These are phyloP conservation scores for Lactifluus subvellereus DNA, from an alignment of 768 basidiomycete genomes.

Conservation along the genomic window DNA sequence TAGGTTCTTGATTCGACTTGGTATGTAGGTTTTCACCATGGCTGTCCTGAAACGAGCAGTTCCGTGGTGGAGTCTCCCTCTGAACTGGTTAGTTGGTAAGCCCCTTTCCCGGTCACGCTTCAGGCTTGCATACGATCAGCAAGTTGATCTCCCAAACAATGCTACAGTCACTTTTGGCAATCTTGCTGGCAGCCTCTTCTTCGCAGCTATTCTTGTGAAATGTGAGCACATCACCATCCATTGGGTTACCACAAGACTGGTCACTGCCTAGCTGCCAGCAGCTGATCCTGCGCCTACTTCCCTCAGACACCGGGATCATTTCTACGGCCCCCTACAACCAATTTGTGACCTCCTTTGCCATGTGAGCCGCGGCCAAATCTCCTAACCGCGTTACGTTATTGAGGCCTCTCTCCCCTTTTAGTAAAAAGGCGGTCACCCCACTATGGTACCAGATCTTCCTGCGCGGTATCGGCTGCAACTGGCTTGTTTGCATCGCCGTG, in stretches of 20 bases:
- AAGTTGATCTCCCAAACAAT: neutral
- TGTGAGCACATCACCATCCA: conserved; percentile 38
- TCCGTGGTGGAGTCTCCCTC: conserved; percentile 63
- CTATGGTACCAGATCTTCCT: conserved; percentile 70
- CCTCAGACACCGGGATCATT: conserved; percentile 52
- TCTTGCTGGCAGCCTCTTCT: conserved; percentile 62
- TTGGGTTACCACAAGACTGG: neutral
- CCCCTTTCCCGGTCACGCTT: neutral
- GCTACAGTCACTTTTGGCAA: conserved; percentile 60
- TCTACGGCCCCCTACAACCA: conserved; percentile 51
- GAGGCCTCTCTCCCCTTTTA: conserved; percentile 25
- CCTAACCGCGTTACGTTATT: neutral
- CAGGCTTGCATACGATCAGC: neutral
- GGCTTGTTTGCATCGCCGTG: conserved; percentile 66
- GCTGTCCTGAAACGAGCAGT: conserved; percentile 52
- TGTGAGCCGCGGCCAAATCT: conserved; percentile 39
- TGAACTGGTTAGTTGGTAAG: conserved; percentile 66
- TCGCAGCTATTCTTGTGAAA: conserved; percentile 57
- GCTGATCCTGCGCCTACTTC: neutral
- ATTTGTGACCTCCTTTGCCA: conserved; percentile 48
- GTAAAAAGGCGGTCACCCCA: conserved; percentile 58
- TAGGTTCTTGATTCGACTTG: neutral
- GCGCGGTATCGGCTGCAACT: conserved; percentile 70
- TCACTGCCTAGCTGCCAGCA: neutral
- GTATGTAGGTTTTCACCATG: conserved; percentile 59